Percentiles rank a stretch among this genome's conserved stretches.
These are phyloP conservation scores for Penicillium sp. DNA, from an alignment of 2,329 filamentous ascomycete genomes.

Conservation along the genomic window DNA sequence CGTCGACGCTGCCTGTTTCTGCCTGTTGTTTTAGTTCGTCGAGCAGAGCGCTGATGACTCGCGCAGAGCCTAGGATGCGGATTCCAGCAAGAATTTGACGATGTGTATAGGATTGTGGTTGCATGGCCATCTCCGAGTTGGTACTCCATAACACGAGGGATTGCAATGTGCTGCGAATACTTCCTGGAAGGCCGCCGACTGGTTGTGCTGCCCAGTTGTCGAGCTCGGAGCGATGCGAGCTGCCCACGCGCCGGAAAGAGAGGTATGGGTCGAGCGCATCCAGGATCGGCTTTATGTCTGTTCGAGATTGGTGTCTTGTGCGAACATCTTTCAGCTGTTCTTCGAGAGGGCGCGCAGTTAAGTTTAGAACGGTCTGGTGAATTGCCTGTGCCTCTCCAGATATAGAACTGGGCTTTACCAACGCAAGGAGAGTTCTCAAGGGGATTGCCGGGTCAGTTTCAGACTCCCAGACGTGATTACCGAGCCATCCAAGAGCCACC, in stretches of 20 bases:
- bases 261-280: conserved; percentile 56
- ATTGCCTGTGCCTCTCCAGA: conserved; percentile 65
- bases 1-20: conserved; percentile 43
- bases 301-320: conserved; percentile 53
- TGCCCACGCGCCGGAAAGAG: conserved; percentile 55
- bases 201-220: conserved; percentile 56
- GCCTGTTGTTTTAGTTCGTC: conserved; percentile 49
- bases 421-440: conserved; percentile 59
- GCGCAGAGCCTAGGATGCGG: conserved; percentile 44
- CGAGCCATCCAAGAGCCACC: conserved; percentile 63
- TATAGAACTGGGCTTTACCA: conserved; percentile 61
- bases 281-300: conserved; percentile 58
- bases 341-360: conserved; percentile 57
- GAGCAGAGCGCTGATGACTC: conserved; percentile 43
- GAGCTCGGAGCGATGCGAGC: conserved; percentile 53
- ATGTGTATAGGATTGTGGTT: conserved; percentile 60
- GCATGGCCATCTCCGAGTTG: conserved; percentile 54
- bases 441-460: conserved; percentile 56
- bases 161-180: conserved; percentile 56
- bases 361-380: conserved; percentile 63
- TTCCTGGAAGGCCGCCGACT: conserved; percentile 51
- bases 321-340: conserved; percentile 57
- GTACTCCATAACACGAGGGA: conserved; percentile 59
- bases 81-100: conserved; percentile 54
- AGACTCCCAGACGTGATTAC: conserved; percentile 58